Conservation (phyloP, 495 filamentous ascomycete species). For the Bacidia gigantensis region DNA sequence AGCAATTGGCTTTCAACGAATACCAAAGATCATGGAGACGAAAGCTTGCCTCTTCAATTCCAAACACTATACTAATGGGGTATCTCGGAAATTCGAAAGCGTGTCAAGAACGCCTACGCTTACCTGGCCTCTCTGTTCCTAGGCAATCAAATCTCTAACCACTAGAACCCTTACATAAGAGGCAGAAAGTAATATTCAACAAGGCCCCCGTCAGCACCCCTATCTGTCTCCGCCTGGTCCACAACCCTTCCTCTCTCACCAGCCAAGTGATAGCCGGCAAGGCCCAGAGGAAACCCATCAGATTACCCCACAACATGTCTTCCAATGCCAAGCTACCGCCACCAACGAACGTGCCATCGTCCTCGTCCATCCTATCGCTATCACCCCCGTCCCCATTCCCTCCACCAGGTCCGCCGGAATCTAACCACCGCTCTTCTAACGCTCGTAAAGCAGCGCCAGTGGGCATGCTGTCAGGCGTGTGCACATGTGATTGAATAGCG, state of each 20-base stretch:
- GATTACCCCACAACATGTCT: slow-evolving; percentile 74
- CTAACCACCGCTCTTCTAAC: slow-evolving; percentile 88
- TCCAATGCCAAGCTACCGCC: slow-evolving; percentile 46
- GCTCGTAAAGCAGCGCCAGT: slow-evolving; percentile 41
- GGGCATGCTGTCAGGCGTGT: slow-evolving; percentile 80
- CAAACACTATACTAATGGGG: too few species aligned
- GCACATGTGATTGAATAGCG: slow-evolving; percentile 57
- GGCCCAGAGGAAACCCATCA: slow-evolving; percentile 92
- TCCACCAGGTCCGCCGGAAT: slow-evolving; percentile 37
- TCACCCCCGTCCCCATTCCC: slow-evolving; percentile 18
- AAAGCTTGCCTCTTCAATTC: too few species aligned
- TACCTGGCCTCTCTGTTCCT: too few species aligned
- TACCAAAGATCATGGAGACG: neutral
- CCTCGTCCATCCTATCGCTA: slow-evolving; percentile 37
- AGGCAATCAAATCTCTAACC: slow-evolving; percentile 1
- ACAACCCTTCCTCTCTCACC: slow-evolving; percentile 77
- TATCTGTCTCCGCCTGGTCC: slow-evolving; percentile 65
- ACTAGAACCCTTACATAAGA: slow-evolving; percentile 40
- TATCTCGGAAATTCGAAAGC: too few species aligned
- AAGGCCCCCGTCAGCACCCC: slow-evolving; percentile 72
- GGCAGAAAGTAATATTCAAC: slow-evolving; percentile 57
- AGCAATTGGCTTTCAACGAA: neutral
- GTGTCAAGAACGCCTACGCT: too few species aligned
- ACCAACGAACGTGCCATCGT: slow-evolving; percentile 31
- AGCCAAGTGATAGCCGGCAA: slow-evolving; percentile 73